Conservation (phyloP, 495 filamentous ascomycete genomes). For the Hamigera avellanea region DNA sequence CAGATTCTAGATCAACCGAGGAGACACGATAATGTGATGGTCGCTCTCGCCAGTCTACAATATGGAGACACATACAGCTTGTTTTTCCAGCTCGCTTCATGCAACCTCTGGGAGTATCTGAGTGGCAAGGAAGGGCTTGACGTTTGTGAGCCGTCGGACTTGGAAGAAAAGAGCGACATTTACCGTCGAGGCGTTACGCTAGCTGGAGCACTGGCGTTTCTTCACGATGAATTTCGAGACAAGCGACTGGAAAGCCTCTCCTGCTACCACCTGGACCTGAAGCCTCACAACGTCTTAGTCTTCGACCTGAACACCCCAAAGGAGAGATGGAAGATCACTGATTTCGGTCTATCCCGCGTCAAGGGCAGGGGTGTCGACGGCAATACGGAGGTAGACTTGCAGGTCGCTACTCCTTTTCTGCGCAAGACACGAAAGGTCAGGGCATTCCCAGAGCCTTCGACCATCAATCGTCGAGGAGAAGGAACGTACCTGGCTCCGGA, state of each 20-base stretch:
- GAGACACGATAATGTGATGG: constrained; percentile 5
- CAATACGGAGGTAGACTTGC: neutral
- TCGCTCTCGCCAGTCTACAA: constrained; percentile 8
- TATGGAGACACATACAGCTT: constrained; percentile 7
- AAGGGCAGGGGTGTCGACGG: constrained; percentile 1
- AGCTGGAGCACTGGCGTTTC: constrained; percentile 12
- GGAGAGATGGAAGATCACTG: constrained; percentile 19
- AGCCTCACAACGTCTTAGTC: constrained; percentile 33
- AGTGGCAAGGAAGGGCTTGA: neutral
- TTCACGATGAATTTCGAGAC: constrained; percentile 10
- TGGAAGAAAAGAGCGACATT: constrained; percentile 3
- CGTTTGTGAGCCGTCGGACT: neutral
- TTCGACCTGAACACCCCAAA: constrained; percentile 3
- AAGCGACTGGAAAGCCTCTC: constrained; percentile 1
- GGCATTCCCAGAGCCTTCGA: constrained; percentile 2
- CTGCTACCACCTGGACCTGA: constrained; percentile 29
- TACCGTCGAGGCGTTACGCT: constrained; percentile 8
- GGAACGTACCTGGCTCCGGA: constrained; percentile 16
- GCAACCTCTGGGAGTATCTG: constrained; percentile 8
- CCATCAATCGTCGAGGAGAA: constrained; percentile 2
- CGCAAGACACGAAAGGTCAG: neutral
- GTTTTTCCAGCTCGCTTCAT: constrained; percentile 9
- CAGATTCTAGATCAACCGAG: constrained; percentile 5
- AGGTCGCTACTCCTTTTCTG: neutral
- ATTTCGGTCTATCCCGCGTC: constrained; percentile 18